phyloP scores from a whole-genome alignment of 2,329 filamentous ascomycete genomes.

The Neoscytalidium dimidiatum region DNA sequence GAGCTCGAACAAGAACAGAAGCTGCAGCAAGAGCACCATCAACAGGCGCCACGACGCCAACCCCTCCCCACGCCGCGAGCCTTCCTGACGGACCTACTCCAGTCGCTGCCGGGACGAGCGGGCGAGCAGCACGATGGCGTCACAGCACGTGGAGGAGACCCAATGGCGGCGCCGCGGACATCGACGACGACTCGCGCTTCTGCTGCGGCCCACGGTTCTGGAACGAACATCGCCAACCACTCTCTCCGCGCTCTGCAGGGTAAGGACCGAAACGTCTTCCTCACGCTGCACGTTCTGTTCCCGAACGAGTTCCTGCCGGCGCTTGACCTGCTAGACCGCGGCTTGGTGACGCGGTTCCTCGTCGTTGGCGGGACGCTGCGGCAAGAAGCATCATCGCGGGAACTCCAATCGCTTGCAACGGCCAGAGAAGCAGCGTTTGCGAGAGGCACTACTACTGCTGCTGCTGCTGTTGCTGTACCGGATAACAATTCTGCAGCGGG shows the following conservation, averaged over 20 bases:
- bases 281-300: slow-evolving; percentile 83
- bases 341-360: slow-evolving; percentile 62
- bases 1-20: not conserved
- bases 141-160: not conserved
- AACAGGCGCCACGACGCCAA: not conserved
- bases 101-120: slow-evolving; percentile 26
- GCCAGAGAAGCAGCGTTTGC: not conserved
- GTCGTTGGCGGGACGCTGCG: not conserved
- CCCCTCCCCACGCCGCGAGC: slow-evolving; percentile 28
- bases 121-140: not conserved
- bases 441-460: not conserved
- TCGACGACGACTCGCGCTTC: not conserved
- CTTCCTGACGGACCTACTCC: slow-evolving; percentile 37
- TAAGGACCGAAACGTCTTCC: slow-evolving; percentile 57
- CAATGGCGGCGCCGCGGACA: not conserved
- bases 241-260: slow-evolving; percentile 25
- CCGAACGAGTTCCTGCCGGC: slow-evolving; percentile 80
- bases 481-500: not conserved
- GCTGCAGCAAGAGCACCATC: not conserved
- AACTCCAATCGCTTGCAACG: too few relatives aligned
- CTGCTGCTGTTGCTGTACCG: not conserved
- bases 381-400: too few relatives aligned
- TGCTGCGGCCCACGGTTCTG: slow-evolving; percentile 5
- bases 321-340: slow-evolving; percentile 81
- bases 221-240: slow-evolving; percentile 26